Conservation (phyloP, 2,329 filamentous ascomycete genomes). For the Bipolaris victoriae region DNA sequence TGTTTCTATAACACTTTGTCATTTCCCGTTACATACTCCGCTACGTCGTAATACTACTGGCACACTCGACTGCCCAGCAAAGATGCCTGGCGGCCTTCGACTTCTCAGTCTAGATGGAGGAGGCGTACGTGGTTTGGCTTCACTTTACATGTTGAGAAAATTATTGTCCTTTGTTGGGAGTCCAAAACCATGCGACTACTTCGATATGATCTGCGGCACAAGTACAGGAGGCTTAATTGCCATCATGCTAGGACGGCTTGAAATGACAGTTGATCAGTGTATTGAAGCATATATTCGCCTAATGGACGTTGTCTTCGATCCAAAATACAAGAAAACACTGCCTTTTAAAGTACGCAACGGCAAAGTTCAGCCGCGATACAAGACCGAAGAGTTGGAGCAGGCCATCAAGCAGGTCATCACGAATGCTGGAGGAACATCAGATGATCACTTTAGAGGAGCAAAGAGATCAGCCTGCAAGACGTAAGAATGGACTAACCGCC, state of each 20-base stretch:
- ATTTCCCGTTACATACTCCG: background rate
- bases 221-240: conserved; percentile 28
- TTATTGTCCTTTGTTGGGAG: conserved; percentile 15
- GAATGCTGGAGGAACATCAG: conserved; percentile 4
- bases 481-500: background rate
- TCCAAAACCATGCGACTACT: conserved; percentile 20
- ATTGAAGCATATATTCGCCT: conserved; percentile 18
- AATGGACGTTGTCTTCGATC: conserved; percentile 15
- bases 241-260: conserved; percentile 25
- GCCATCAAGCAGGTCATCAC: conserved; percentile 15
- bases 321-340: conserved; percentile 7
- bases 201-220: conserved; percentile 32
- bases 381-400: conserved; percentile 19
- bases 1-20: background rate
- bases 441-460: conserved; percentile 9
- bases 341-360: conserved; percentile 13
- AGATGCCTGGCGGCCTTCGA: conserved; percentile 6
- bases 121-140: conserved; percentile 13
- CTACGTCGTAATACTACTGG: background rate
- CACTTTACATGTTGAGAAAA: conserved; percentile 12
- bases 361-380: conserved; percentile 17
- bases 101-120: conserved; percentile 16
- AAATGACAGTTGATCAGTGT: conserved; percentile 24
- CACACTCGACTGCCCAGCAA: background rate
- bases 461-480: conserved; percentile 12